Percentiles rank a stretch among this genome's conserved stretches.
phyloP scores from a whole-genome alignment of 208 protist genomes.

The Strigomonas culicis region DNA sequence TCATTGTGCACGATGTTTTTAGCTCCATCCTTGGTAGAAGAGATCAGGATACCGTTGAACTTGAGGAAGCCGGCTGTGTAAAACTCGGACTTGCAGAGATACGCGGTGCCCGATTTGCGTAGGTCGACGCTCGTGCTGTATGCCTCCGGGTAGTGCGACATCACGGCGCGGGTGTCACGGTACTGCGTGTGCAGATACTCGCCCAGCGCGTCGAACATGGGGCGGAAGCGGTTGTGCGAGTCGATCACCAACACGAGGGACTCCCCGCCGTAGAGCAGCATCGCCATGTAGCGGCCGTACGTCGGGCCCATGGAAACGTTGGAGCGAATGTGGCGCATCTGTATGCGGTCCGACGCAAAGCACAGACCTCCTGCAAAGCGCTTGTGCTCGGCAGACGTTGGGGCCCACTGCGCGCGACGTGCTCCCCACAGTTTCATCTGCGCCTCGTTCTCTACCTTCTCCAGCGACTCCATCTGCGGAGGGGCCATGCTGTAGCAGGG shows the following conservation, averaged over 20 bases:
- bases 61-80: conserved; percentile 33
- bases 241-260: conserved; percentile 63
- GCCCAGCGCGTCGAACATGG: conserved; percentile 63
- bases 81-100: conserved; percentile 63
- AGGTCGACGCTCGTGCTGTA: conserved; percentile 13
- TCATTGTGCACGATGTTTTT: conserved; percentile 32
- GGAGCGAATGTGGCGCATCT: conserved; percentile 44
- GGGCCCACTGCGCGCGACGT: background rate
- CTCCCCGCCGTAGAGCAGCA: conserved; percentile 83
- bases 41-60: conserved; percentile 33
- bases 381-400: background rate
- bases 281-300: conserved; percentile 76
- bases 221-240: conserved; percentile 80
- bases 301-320: conserved; percentile 65
- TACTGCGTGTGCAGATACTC: conserved; percentile 25
- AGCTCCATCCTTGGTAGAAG: background rate
- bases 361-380: conserved; percentile 32
- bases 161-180: conserved; percentile 43
- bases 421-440: background rate
- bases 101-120: conserved; percentile 32
- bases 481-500: background rate
- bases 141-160: conserved; percentile 77
- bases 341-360: conserved; percentile 56
- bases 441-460: background rate
- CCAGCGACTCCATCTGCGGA: background rate